These are phyloP conservation scores for Lachnellula arida DNA, from an alignment of 2,329 filamentous ascomycete genomes.

Conservation along the genomic window DNA sequence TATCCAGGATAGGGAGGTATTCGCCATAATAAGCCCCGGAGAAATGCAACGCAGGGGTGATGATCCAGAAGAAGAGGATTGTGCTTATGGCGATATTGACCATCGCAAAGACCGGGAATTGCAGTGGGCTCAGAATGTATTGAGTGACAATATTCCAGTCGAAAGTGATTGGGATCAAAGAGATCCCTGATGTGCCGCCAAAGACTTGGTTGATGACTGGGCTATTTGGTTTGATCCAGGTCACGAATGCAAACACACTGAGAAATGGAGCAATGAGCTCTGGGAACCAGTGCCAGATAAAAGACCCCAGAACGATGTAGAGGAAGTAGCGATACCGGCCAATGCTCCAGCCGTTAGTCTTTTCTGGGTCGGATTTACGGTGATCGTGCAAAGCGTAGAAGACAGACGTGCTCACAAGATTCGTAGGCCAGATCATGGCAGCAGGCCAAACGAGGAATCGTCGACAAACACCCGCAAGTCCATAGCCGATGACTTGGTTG, in stretches of 20 bases:
- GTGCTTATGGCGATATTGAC: slow-evolving; percentile 51
- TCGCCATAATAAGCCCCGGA: slow-evolving; percentile 58
- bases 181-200: slow-evolving; percentile 61
- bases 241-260: slow-evolving; percentile 63
- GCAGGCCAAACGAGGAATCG: slow-evolving; percentile 56
- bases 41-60: slow-evolving; percentile 58
- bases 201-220: slow-evolving; percentile 68
- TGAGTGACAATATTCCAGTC: slow-evolving; percentile 66
- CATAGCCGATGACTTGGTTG: slow-evolving; percentile 60
- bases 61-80: slow-evolving; percentile 56
- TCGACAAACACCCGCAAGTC: slow-evolving; percentile 54
- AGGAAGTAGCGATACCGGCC: slow-evolving; percentile 43
- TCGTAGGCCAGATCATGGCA: slow-evolving; percentile 60
- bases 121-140: slow-evolving; percentile 25
- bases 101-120: slow-evolving; percentile 44
- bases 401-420: slow-evolving; percentile 46
- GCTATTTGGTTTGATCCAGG: slow-evolving; percentile 67
- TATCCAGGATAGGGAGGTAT: slow-evolving; percentile 58
- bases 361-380: slow-evolving; percentile 44
- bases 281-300: slow-evolving; percentile 51
- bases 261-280: slow-evolving; percentile 39
- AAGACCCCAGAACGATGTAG: slow-evolving; percentile 38
- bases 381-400: slow-evolving; percentile 52
- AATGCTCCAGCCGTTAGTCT: slow-evolving; percentile 47
- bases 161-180: slow-evolving; percentile 66